A percentile compares a stretch with the other conserved stretches of the same genome.
phyloP scores from a whole-genome alignment of 768 basidiomycete species.

The Boletus tomentosulus region DNA sequence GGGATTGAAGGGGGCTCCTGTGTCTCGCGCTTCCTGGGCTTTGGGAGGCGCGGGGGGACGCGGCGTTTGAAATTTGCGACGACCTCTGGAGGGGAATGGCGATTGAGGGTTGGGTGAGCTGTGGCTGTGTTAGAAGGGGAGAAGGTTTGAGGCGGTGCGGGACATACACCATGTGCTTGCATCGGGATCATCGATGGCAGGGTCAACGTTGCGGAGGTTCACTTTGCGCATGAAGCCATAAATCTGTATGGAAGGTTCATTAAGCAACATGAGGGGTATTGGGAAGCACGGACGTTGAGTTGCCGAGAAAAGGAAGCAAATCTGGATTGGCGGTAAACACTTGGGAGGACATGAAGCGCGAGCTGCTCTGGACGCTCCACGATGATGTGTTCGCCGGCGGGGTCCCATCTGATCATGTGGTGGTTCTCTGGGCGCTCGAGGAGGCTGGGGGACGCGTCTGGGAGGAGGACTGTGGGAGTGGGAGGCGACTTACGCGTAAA shows the following conservation, averaged over 20 bases:
- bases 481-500: constrained; percentile 73
- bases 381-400: constrained; percentile 90
- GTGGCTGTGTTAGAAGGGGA: constrained; percentile 22
- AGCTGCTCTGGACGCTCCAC: constrained; percentile 92
- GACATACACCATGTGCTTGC: constrained; percentile 94
- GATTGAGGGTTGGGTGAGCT: constrained; percentile 91
- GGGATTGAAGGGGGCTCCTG: constrained; percentile 67
- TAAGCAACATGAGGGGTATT: constrained; percentile 22
- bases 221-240: constrained; percentile 99
- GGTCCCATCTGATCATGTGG: constrained; percentile 97
- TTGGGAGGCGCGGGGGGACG: constrained; percentile 88
- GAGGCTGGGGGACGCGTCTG: constrained; percentile 46
- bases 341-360: constrained; percentile 88
- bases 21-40: constrained; percentile 75
- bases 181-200: constrained; percentile 92
- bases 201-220: constrained; percentile 92
- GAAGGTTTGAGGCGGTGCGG: constrained; percentile 15
- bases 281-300: constrained; percentile 73
- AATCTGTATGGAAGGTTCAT: constrained; percentile 54
- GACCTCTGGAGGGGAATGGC: constrained; percentile 84
- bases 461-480: constrained; percentile 8
- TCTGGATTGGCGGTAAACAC: constrained; percentile 92
- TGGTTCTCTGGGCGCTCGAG: constrained; percentile 91
- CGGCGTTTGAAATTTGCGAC: constrained; percentile 94
- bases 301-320: constrained; percentile 97